phyloP scores from a whole-genome alignment of 2,329 filamentous ascomycete species.

The Colletotrichum sp. region DNA sequence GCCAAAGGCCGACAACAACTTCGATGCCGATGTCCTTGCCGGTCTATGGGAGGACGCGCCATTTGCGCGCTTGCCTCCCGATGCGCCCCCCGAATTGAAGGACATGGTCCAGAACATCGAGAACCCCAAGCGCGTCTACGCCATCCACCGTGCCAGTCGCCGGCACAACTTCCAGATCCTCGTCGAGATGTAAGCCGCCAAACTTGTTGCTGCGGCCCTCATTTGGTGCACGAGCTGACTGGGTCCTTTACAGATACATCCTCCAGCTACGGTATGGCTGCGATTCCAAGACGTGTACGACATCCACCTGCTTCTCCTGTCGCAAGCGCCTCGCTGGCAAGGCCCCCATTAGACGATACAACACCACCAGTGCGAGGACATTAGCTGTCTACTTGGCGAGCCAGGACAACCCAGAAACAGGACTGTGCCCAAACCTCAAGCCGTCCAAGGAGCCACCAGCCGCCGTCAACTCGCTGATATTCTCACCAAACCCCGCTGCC shows the following conservation, averaged over 20 bases:
- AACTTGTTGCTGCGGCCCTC: neutral
- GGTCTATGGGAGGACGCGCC: conserved; percentile 64
- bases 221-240: conserved; percentile 16
- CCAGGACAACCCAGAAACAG: conserved; percentile 75
- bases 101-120: conserved; percentile 63
- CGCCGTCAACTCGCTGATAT: conserved; percentile 51
- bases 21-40: conserved; percentile 55
- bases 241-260: conserved; percentile 64
- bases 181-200: conserved; percentile 64
- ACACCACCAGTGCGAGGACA: conserved; percentile 79
- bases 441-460: conserved; percentile 47
- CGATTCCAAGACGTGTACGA: conserved; percentile 70
- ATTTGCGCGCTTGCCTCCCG: conserved; percentile 62
- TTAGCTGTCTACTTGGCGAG: conserved; percentile 82
- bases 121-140: conserved; percentile 65
- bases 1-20: conserved; percentile 28
- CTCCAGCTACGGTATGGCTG: conserved; percentile 85
- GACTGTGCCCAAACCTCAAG: conserved; percentile 65
- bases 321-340: conserved; percentile 70
- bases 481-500: conserved; percentile 39
- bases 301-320: conserved; percentile 81
- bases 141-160: conserved; percentile 64
- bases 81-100: conserved; percentile 64
- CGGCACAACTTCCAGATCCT: conserved; percentile 70
- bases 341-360: conserved; percentile 78